Evolutionary conservation across 2,329 filamentous ascomycete species (phyloP).

Genomic region (Arthroderma uncinatum): DNA sequence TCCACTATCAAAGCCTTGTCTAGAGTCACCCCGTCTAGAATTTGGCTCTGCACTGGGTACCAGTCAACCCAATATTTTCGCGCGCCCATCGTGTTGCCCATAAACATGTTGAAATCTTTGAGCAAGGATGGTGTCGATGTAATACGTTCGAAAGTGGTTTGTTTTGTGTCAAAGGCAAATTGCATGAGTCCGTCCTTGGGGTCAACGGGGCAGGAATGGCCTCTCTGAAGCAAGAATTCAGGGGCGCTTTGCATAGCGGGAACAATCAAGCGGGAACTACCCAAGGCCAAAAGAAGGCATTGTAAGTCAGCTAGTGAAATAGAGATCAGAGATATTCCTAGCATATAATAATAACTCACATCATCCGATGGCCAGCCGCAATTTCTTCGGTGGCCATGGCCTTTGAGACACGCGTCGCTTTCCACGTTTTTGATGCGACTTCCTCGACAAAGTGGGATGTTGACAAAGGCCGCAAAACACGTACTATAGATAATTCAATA

Average conservation of each 20-base stretch:
- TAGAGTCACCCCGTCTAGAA: not conserved
- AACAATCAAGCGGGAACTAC: conserved; percentile 6
- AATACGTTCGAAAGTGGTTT: conserved; percentile 6
- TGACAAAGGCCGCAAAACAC: conserved; percentile 4
- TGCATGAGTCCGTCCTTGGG: conserved; percentile 6
- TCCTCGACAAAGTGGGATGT: conserved; percentile 1
- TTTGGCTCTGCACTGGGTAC: conserved; percentile 5
- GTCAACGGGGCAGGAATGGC: conserved; percentile 4
- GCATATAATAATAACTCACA: not conserved
- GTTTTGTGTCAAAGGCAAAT: conserved; percentile 5
- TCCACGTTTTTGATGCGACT: conserved; percentile 2
- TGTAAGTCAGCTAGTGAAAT: not conserved
- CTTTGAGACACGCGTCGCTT: conserved; percentile 1
- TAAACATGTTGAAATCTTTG: conserved; percentile 5
- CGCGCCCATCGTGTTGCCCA: conserved; percentile 7
- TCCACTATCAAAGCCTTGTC: conserved; percentile 31
- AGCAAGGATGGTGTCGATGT: conserved; percentile 3
- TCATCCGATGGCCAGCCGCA: conserved; percentile 4
- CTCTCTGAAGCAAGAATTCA: not conserved
- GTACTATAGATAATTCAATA: not conserved
- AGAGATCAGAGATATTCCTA: not conserved
- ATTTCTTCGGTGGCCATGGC: conserved; percentile 6
- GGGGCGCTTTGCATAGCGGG: conserved; percentile 4
- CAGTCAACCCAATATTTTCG: conserved; percentile 8
- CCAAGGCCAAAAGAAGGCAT: not conserved